Evolutionary conservation across 768 basidiomycete genomes (phyloP).

Genomic region (Strobilomyces dryophilus): DNA sequence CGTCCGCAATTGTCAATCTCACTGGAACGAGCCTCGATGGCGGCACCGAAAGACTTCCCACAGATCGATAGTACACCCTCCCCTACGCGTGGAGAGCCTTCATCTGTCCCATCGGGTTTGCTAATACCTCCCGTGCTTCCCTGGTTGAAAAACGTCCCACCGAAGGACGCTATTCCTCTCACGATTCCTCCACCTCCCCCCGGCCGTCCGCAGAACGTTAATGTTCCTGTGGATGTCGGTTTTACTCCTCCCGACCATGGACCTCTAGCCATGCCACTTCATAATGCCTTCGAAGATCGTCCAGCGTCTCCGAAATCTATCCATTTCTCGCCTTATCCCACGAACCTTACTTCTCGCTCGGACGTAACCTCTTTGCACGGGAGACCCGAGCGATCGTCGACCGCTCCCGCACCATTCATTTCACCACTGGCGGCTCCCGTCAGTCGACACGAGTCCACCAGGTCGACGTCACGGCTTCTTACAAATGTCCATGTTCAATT

Average conservation of each 20-base stretch:
- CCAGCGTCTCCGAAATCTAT: conserved; percentile 14
- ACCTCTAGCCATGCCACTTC: conserved; percentile 38
- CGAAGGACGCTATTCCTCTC: conserved; percentile 33
- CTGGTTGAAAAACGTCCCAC: conserved; percentile 22
- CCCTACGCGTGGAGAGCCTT: conserved; percentile 22
- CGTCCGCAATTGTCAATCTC: conserved; percentile 41
- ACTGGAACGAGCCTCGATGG: conserved; percentile 35
- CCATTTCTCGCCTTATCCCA: conserved; percentile 16
- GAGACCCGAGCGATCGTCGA: conserved; percentile 21
- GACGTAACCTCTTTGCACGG: conserved; percentile 8
- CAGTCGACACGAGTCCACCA: conserved; percentile 19
- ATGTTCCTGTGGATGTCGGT: conserved; percentile 36
- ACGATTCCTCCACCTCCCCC: conserved; percentile 31
- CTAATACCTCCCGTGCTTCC: conserved; percentile 26
- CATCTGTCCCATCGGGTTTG: conserved; percentile 31
- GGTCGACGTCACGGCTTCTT: conserved; percentile 43
- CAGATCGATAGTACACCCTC: conserved; percentile 28
- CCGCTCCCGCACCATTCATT: conserved; percentile 13
- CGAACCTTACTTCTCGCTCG: conserved; percentile 7
- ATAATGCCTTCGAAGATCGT: conserved; percentile 36
- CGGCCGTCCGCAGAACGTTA: conserved; percentile 28
- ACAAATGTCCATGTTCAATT: conserved; percentile 41
- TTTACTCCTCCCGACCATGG: conserved; percentile 21
- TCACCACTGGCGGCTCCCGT: conserved; percentile 14
- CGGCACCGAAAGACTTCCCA: conserved; percentile 24